Conservation (phyloP, 192 early-diverging fungal genomes). For the Rhizoclosmatium globosum region DNA sequence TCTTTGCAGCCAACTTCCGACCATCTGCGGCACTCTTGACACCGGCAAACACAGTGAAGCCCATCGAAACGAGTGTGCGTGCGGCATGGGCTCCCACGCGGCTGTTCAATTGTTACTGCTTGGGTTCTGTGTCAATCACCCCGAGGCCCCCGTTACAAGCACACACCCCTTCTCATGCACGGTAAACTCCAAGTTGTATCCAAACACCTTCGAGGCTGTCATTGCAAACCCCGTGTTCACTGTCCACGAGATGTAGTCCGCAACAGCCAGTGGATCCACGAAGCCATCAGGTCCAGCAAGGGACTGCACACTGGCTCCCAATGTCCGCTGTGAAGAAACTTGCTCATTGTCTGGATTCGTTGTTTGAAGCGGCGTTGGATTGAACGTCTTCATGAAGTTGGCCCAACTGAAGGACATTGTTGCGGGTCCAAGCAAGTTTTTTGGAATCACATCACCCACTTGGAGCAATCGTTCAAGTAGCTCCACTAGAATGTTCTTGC, state of each 20-base stretch:
- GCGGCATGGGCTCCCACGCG: constrained; percentile 33
- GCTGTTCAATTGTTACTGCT: not conserved
- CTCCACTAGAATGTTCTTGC: too few species aligned
- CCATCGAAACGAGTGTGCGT: constrained; percentile 40
- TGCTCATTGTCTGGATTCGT: not conserved
- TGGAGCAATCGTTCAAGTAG: too few species aligned
- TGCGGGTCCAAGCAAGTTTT: not conserved
- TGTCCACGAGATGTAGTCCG: constrained; percentile 35
- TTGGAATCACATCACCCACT: too few species aligned
- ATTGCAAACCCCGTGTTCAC: constrained; percentile 37
- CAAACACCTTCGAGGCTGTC: constrained; percentile 26
- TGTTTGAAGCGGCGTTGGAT: not conserved
- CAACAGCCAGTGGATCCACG: constrained; percentile 33
- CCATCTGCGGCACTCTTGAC: constrained; percentile 45
- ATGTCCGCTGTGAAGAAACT: not conserved
- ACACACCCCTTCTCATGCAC: constrained; percentile 33
- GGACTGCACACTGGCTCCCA: constrained; percentile 15
- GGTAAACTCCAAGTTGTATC: constrained; percentile 38
- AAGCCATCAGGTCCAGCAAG: constrained; percentile 23
- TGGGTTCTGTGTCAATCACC: not conserved
- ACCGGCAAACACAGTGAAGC: constrained; percentile 57
- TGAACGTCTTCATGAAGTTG: not conserved
- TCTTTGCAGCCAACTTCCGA: constrained; percentile 25
- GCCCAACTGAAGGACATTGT: constrained; percentile 14
- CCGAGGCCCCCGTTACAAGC: constrained; percentile 37